A percentile compares a stretch with the other conserved stretches of the same genome.
phyloP scores from a whole-genome alignment of 202 grass and related monocot genomes.

The Cymbopogon flexuosus region DNA sequence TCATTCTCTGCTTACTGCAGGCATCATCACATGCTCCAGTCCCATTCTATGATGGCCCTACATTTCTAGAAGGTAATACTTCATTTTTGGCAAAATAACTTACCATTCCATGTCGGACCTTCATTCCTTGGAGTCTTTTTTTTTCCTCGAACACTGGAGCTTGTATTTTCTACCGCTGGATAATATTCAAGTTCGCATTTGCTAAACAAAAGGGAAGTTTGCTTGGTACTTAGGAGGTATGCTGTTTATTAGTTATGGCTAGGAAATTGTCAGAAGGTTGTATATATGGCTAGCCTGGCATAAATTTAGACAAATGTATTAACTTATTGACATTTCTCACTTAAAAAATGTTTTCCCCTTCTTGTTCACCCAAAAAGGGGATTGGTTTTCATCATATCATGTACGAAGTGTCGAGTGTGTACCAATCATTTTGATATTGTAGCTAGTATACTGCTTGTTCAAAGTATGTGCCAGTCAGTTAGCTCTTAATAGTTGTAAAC shows the following conservation, averaged over 20 bases:
- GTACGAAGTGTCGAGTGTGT: not conserved
- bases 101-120: not conserved
- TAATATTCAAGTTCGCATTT: not conserved
- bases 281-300: not conserved
- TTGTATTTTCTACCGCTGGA: not conserved
- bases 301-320: not conserved
- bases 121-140: not conserved
- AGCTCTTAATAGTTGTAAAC: not conserved
- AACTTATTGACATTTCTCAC: not conserved
- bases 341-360: not conserved
- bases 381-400: not conserved
- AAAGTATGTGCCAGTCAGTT: not conserved
- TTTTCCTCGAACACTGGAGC: too few species aligned
- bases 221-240: constrained; percentile 5
- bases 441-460: not conserved
- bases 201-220: not conserved
- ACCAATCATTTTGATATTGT: constrained; percentile 3
- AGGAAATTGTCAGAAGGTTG: not conserved
- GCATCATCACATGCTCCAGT: constrained; percentile 54
- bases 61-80: constrained; percentile 67
- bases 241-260: not conserved
- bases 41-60: constrained; percentile 57
- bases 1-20: constrained; percentile 35
- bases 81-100: constrained; percentile 26
- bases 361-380: not conserved